Evolutionary conservation across 106 monocot genomes (phyloP).

Genomic region (Ottelia alismoides): DNA sequence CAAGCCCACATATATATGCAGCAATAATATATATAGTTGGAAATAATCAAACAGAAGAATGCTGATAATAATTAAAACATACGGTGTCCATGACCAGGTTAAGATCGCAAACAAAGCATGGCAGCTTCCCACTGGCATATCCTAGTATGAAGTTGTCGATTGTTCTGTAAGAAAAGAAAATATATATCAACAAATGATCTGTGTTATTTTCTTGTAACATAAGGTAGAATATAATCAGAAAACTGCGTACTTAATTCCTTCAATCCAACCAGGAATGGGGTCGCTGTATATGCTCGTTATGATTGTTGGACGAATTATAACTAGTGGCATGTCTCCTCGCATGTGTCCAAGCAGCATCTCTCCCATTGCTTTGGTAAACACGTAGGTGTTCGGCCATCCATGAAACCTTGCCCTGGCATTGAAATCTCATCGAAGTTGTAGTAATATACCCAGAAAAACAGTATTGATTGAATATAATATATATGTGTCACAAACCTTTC

Average conservation of each 20-base stretch:
- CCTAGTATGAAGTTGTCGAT: conserved; percentile 42
- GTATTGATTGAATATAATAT: too few relatives aligned
- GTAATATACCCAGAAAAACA: too few relatives aligned
- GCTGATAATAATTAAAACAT: not conserved
- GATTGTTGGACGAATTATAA: too few relatives aligned
- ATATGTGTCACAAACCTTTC: too few relatives aligned
- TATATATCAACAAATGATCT: not conserved
- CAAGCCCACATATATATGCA: conserved; percentile 49
- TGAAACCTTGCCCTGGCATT: conserved; percentile 27
- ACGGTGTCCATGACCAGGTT: conserved; percentile 36
- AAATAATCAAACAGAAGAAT: not conserved
- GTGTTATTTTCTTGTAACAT: not conserved
- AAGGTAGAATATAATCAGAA: not conserved
- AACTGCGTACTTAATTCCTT: not conserved
- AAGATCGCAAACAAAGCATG: conserved; percentile 30
- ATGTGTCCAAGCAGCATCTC: conserved; percentile 43
- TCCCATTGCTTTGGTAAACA: conserved; percentile 56
- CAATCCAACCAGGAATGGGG: too few relatives aligned
- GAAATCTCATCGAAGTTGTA: too few relatives aligned
- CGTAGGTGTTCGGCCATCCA: conserved; percentile 69
- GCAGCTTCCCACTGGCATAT: conserved; percentile 30
- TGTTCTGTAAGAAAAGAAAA: conserved; percentile 16
- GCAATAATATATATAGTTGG: not conserved
- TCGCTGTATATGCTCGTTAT: conserved; percentile 48
- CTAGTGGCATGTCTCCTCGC: conserved; percentile 30